phyloP scores from a whole-genome alignment of 75 land plant species.

The Adiantum capillusveneris region DNA sequence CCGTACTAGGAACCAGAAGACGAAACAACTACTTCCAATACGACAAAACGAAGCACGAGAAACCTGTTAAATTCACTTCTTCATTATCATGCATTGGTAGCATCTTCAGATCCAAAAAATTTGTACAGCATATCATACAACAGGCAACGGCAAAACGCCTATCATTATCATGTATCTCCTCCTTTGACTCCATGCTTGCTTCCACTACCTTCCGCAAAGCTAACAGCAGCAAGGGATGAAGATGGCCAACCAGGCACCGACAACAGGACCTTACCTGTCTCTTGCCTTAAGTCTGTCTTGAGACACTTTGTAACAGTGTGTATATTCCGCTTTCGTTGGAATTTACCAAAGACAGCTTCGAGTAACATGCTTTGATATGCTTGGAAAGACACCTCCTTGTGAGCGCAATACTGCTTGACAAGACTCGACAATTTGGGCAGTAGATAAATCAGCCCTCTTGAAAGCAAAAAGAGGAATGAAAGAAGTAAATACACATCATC shows the following conservation, averaged over 20 bases:
- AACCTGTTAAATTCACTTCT: too few species aligned
- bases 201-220: neutral
- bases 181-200: neutral
- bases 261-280: neutral
- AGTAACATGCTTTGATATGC: neutral
- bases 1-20: too few species aligned
- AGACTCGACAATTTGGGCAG: conserved; percentile 21
- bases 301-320: neutral
- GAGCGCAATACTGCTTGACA: conserved; percentile 20
- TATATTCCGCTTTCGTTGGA: neutral
- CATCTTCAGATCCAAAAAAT: too few species aligned
- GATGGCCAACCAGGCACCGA: conserved; percentile 1
- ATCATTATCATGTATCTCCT: too few species aligned
- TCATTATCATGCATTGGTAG: too few species aligned
- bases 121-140: too few species aligned
- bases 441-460: conserved; percentile 20
- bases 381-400: neutral
- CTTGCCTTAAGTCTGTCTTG: neutral
- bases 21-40: too few species aligned
- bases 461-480: conserved; percentile 30
- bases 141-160: too few species aligned
- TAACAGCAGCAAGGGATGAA: neutral
- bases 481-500: conserved; percentile 43
- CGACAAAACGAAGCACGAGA: too few species aligned
- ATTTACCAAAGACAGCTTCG: neutral